Conservation (phyloP, 805 yeast genomes). For the Cyberlindnera suaveolens region DNA sequence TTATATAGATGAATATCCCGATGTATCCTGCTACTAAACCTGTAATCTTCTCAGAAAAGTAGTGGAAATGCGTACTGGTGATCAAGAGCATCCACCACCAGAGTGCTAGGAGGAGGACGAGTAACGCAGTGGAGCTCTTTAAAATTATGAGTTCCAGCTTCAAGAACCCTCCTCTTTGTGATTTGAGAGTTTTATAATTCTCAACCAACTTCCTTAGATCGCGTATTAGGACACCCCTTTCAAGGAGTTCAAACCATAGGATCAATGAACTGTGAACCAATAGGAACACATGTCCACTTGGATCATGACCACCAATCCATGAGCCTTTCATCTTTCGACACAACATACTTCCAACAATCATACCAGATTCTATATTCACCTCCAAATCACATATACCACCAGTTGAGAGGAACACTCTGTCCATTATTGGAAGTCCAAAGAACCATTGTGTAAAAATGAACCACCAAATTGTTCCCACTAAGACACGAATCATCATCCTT, state of each 20-base stretch:
- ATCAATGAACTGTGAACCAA: slow-evolving; percentile 61
- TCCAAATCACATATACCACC: slow-evolving; percentile 68
- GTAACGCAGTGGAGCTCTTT: slow-evolving; percentile 18
- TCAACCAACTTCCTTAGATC: slow-evolving; percentile 19
- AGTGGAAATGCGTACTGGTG: slow-evolving; percentile 83
- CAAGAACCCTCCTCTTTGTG: neutral
- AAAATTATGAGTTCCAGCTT: neutral
- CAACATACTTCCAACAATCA: slow-evolving; percentile 15
- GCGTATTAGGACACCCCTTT: slow-evolving; percentile 29
- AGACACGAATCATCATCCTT: slow-evolving; percentile 9
- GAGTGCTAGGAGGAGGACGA: slow-evolving; percentile 34
- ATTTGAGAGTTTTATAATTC: slow-evolving; percentile 1
- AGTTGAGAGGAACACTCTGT: slow-evolving; percentile 64
- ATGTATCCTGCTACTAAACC: slow-evolving; percentile 62
- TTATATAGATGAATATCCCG: slow-evolving; percentile 31
- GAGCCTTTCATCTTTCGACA: slow-evolving; percentile 58
- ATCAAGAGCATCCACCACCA: slow-evolving; percentile 88
- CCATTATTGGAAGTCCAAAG: slow-evolving; percentile 86
- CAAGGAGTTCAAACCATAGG: slow-evolving; percentile 57
- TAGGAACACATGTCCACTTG: slow-evolving; percentile 88
- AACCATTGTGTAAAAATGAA: slow-evolving; percentile 80
- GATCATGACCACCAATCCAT: slow-evolving; percentile 91
- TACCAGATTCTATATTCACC: neutral
- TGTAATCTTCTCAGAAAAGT: slow-evolving; percentile 63
- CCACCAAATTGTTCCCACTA: slow-evolving; percentile 67